Conservation (phyloP, 1,284 basidiomycete species). For the Polyporus tsugae region DNA sequence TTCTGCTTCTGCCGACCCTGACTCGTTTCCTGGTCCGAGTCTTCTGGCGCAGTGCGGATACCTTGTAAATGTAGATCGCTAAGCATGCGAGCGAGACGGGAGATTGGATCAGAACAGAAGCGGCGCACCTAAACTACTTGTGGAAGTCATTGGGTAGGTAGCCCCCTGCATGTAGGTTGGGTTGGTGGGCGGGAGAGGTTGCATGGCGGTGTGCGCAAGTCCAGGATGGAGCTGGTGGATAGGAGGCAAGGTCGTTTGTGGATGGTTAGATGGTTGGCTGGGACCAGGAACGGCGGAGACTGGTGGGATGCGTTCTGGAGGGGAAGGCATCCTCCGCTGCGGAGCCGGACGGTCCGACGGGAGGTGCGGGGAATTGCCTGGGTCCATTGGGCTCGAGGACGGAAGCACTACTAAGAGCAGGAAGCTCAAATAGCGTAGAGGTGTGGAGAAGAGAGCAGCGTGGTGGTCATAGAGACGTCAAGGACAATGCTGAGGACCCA, state of each 20-base stretch:
- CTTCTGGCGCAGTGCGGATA: conserved; percentile 40
- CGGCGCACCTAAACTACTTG: conserved; percentile 34
- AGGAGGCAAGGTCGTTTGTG: conserved; percentile 57
- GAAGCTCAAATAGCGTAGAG: conserved; percentile 31
- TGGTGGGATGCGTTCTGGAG: conserved; percentile 28
- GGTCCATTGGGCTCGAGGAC: conserved; percentile 32
- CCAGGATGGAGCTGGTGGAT: conserved; percentile 72
- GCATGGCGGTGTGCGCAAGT: conserved; percentile 50
- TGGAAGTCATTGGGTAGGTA: conserved; percentile 34
- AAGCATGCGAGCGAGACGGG: conserved; percentile 2
- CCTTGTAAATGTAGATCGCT: conserved; percentile 22
- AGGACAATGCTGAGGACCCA: conserved; percentile 35
- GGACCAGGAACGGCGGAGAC: conserved; percentile 19
- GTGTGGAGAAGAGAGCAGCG: conserved; percentile 32
- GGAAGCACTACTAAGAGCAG: conserved; percentile 30
- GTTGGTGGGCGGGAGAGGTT: conserved; percentile 10
- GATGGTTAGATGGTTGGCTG: conserved; percentile 26
- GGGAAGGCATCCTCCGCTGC: conserved; percentile 28
- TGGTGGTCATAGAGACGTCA: conserved; percentile 39
- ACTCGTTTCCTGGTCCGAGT: conserved; percentile 59
- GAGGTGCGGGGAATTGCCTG: conserved; percentile 31
- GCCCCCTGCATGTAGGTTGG: conserved; percentile 27
- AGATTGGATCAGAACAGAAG: neutral
- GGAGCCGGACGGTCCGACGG: conserved; percentile 31
- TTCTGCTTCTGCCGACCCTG: conserved; percentile 76